Evolutionary conservation across 306 rosid genomes (phyloP).

Genomic region (Lathyrus aphaca): DNA sequence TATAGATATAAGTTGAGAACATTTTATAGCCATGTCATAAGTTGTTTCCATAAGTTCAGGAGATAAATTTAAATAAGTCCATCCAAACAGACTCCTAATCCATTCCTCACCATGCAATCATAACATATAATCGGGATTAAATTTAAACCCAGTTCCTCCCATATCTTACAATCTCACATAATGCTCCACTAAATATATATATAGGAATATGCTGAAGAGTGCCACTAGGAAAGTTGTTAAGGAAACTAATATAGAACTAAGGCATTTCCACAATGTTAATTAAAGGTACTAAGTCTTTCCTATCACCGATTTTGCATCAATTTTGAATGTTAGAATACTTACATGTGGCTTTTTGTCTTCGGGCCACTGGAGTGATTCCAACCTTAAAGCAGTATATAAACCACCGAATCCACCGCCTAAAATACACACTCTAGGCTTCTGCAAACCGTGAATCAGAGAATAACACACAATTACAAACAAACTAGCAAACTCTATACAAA

Average conservation of each 20-base stretch:
- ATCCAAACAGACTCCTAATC: not conserved
- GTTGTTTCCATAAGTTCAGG: not conserved
- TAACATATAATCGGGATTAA: not conserved
- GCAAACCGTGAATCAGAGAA: slow-evolving; percentile 31
- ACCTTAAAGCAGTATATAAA: slow-evolving; percentile 87
- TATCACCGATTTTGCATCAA: slow-evolving; percentile 16
- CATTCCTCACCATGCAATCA: not conserved
- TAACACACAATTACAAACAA: slow-evolving; percentile 24
- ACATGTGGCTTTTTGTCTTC: slow-evolving; percentile 85
- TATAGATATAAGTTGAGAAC: not conserved
- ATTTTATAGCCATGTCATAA: not conserved
- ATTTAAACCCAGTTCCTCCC: not conserved
- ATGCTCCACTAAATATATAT: not conserved
- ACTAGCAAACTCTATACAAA: not conserved
- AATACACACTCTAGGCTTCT: slow-evolving; percentile 89
- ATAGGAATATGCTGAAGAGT: too few species aligned
- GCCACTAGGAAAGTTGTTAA: too few species aligned
- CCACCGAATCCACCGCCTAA: slow-evolving; percentile 99
- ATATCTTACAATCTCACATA: not conserved
- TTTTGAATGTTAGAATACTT: slow-evolving; percentile 30
- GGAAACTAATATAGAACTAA: too few species aligned
- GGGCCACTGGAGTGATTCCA: slow-evolving; percentile 89
- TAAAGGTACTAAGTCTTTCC: not conserved
- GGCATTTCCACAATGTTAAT: too few species aligned
- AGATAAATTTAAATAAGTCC: not conserved